A percentile compares a stretch with the other conserved stretches of the same genome.
These are phyloP conservation scores for Trichocladium uniseriatum DNA, from an alignment of 495 filamentous ascomycete genomes.

Conservation along the genomic window DNA sequence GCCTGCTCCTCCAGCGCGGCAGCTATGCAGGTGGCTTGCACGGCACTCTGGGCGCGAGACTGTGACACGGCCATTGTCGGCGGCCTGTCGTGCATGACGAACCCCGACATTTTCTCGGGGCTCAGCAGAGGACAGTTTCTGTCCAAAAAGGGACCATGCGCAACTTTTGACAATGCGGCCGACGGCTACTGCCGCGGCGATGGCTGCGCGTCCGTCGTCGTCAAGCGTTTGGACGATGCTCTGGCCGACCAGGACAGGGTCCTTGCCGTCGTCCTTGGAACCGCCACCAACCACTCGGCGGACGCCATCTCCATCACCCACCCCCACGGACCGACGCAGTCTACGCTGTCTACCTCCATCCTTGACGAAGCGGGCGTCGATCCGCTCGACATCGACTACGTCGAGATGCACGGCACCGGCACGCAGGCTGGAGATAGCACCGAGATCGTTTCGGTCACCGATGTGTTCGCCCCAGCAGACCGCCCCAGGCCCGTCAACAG, in stretches of 20 bases:
- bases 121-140: conserved; percentile 78
- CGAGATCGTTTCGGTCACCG: conserved; percentile 70
- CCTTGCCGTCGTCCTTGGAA: conserved; percentile 55
- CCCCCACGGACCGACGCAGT: conserved; percentile 66
- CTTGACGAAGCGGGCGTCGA: conserved; percentile 61
- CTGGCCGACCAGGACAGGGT: conserved; percentile 65
- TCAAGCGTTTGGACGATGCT: conserved; percentile 71
- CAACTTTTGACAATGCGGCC: conserved; percentile 66
- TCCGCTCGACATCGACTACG: conserved; percentile 66
- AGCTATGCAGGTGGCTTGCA: conserved; percentile 77
- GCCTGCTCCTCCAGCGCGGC: conserved; percentile 82
- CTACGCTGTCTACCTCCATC: conserved; percentile 57
- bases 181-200: conserved; percentile 75
- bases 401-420: conserved; percentile 87
- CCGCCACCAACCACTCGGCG: conserved; percentile 67
- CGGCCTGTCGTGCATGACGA: conserved; percentile 70
- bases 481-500: conserved; percentile 55
- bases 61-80: conserved; percentile 80
- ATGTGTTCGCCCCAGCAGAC: conserved; percentile 68
- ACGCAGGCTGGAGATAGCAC: conserved; percentile 74
- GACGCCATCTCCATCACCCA: conserved; percentile 75
- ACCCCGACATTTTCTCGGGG: conserved; percentile 77
- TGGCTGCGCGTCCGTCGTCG: conserved; percentile 57
- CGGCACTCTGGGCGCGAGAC: conserved; percentile 68
- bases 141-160: conserved; percentile 69